These are phyloP conservation scores for Juglanconis oblonga DNA, from an alignment of 2,329 filamentous ascomycete species.

Conservation along the genomic window DNA sequence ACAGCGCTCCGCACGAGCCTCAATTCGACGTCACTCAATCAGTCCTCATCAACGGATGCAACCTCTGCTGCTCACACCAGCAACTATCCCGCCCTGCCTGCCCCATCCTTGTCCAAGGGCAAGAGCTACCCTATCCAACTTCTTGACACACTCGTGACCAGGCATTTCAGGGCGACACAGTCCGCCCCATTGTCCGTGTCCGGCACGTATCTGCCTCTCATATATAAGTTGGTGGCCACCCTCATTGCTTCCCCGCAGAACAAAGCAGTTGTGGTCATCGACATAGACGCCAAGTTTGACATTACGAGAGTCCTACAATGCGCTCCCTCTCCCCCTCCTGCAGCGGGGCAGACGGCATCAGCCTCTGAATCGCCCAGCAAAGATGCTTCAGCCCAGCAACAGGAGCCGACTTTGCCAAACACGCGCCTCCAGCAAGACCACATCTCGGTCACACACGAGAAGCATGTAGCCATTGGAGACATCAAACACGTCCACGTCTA, in stretches of 20 bases:
- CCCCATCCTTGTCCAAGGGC: constrained; percentile 10
- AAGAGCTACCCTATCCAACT: constrained; percentile 37
- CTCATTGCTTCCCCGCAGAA: constrained; percentile 46
- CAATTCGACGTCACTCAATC: constrained; percentile 16
- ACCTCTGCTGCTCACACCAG: constrained; percentile 16
- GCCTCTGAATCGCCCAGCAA: not conserved
- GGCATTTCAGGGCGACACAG: constrained; percentile 47
- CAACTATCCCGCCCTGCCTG: constrained; percentile 5
- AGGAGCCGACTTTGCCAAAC: not conserved
- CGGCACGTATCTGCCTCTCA: constrained; percentile 51
- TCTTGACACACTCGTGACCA: constrained; percentile 44
- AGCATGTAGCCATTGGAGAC: constrained; percentile 28
- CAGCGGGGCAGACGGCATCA: not conserved
- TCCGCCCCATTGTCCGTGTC: constrained; percentile 46
- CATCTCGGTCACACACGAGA: not conserved
- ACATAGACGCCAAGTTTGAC: constrained; percentile 55
- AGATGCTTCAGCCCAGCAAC: not conserved
- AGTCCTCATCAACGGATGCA: constrained; percentile 1
- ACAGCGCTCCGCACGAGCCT: constrained; percentile 25
- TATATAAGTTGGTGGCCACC: constrained; percentile 53
- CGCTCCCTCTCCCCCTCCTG: constrained; percentile 8
- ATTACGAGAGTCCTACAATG: constrained; percentile 40
- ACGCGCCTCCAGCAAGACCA: not conserved
- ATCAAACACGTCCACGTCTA: constrained; percentile 51
- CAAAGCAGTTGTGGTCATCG: constrained; percentile 52